Conservation (phyloP, 2,329 filamentous ascomycete species). For the Ceratocystiopsis sp. region DNA sequence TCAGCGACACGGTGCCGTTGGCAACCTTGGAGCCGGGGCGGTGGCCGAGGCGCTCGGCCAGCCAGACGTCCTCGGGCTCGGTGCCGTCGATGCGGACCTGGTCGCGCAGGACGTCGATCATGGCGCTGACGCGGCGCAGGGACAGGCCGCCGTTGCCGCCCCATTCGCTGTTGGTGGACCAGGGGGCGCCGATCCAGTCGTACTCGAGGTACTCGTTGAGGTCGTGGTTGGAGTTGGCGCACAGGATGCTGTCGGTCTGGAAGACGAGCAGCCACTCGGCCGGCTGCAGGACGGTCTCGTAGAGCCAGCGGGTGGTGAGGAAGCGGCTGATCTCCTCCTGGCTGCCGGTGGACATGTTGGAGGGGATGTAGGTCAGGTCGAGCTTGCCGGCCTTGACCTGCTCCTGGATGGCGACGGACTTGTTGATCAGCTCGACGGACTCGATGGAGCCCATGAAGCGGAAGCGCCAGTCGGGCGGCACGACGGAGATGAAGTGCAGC, state of each 20-base stretch:
- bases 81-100: conserved; percentile 25
- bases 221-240: conserved; percentile 30
- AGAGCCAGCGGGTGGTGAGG: conserved; percentile 34
- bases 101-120: conserved; percentile 32
- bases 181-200: conserved; percentile 37
- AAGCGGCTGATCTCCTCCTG: conserved; percentile 36
- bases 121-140: conserved; percentile 33
- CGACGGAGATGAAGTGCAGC: conserved; percentile 38
- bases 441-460: conserved; percentile 34
- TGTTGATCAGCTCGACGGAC: conserved; percentile 27
- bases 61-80: conserved; percentile 40
- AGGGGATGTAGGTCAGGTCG: conserved; percentile 32
- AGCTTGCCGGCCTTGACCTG: conserved; percentile 28
- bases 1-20: conserved; percentile 30
- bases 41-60: conserved; percentile 33
- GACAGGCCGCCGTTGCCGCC: conserved; percentile 36
- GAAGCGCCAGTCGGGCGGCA: conserved; percentile 40
- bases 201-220: conserved; percentile 33
- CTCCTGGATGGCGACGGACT: conserved; percentile 26
- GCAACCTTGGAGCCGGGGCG: conserved; percentile 30
- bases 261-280: conserved; percentile 39
- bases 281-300: conserved; percentile 28
- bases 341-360: conserved; percentile 30
- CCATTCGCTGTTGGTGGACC: conserved; percentile 23
- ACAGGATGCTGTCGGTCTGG: conserved; percentile 37